Evolutionary conservation across 768 basidiomycete genomes (phyloP).

Genomic region (Tylopilus sp.): DNA sequence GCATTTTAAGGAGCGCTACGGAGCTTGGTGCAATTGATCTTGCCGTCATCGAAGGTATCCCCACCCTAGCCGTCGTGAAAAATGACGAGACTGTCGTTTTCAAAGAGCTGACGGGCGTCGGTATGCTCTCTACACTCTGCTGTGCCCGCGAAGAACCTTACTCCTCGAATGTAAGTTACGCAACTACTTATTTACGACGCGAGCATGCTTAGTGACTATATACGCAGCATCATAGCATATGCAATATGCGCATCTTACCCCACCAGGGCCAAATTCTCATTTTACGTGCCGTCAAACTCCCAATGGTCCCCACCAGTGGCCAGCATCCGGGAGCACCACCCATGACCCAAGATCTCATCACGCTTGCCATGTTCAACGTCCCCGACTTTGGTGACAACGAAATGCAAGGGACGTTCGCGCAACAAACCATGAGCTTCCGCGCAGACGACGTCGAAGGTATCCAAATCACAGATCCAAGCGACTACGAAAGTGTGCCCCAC

Average conservation of each 20-base stretch:
- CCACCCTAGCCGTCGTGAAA: constrained; percentile 43
- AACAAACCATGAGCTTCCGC: constrained; percentile 29
- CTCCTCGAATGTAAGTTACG: constrained; percentile 25
- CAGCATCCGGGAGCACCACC: constrained; percentile 12
- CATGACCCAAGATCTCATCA: constrained; percentile 26
- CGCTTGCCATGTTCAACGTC: constrained; percentile 29
- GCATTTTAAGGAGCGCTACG: constrained; percentile 34
- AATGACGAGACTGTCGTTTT: constrained; percentile 40
- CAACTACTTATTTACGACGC: too few relatives aligned
- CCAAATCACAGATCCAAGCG: constrained; percentile 31
- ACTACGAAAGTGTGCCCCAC: constrained; percentile 17
- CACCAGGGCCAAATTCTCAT: constrained; percentile 50
- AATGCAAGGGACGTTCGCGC: constrained; percentile 22
- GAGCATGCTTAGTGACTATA: constrained; percentile 5
- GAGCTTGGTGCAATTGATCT: constrained; percentile 39
- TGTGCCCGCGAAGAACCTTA: constrained; percentile 33
- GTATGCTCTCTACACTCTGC: constrained; percentile 35
- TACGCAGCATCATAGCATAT: constrained; percentile 45
- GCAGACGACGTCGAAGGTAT: constrained; percentile 34
- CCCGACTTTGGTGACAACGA: constrained; percentile 31
- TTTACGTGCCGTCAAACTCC: constrained; percentile 40
- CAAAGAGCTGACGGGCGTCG: constrained; percentile 37
- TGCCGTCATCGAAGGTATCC: constrained; percentile 40
- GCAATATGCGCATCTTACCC: constrained; percentile 50
- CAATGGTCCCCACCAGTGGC: constrained; percentile 1